Evolutionary conservation across 345 rosid species (phyloP).

Genomic region (Lepidium aucheri): DNA sequence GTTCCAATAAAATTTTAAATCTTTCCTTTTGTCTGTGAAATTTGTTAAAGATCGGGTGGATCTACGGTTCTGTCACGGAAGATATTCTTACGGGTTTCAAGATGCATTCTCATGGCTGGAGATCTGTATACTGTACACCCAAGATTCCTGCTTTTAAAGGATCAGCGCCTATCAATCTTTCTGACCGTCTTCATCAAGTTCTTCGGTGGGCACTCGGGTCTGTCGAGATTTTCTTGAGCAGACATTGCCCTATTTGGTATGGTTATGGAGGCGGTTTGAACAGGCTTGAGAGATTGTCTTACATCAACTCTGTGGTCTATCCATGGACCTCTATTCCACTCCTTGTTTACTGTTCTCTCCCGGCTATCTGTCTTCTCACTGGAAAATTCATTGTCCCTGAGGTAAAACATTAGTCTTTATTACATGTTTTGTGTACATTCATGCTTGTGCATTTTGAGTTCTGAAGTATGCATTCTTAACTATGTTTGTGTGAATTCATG

Average conservation of each 20-base stretch:
- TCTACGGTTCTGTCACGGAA: constrained; percentile 59
- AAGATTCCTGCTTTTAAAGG: constrained; percentile 56
- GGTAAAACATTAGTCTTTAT: constrained; percentile 26
- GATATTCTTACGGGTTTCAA: constrained; percentile 70
- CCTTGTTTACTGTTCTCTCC: constrained; percentile 58
- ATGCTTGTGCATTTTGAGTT: neutral
- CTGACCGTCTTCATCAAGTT: constrained; percentile 56
- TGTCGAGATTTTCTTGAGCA: constrained; percentile 60
- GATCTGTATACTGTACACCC: constrained; percentile 61
- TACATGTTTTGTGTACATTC: neutral
- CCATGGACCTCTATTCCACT: constrained; percentile 66
- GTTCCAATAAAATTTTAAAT: neutral
- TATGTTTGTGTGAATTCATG: constrained; percentile 37
- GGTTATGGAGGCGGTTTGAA: constrained; percentile 68
- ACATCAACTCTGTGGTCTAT: constrained; percentile 50
- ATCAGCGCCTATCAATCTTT: constrained; percentile 53
- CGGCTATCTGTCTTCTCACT: constrained; percentile 59
- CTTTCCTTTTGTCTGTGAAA: constrained; percentile 1
- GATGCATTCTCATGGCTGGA: constrained; percentile 80
- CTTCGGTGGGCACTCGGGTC: constrained; percentile 66
- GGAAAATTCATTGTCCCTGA: constrained; percentile 64
- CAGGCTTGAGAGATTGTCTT: constrained; percentile 56
- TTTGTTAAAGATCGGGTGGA: constrained; percentile 42
- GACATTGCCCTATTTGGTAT: constrained; percentile 73
- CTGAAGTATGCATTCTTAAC: neutral